phyloP scores from a whole-genome alignment of 306 rosid genomes.

The Vicia villosa region DNA sequence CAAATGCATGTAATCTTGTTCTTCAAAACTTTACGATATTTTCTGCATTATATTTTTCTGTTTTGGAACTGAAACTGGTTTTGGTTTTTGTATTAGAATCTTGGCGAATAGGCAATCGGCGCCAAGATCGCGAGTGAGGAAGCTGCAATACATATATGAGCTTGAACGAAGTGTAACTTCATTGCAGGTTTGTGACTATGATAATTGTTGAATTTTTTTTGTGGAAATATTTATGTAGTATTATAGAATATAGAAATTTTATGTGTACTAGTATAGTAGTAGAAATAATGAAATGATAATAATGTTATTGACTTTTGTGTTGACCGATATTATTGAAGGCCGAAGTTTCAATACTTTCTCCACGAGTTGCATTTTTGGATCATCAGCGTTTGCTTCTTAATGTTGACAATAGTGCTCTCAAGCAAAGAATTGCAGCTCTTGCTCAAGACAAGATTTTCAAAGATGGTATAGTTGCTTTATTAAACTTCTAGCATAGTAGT shows the following conservation, averaged over 20 bases:
- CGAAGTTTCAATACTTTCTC: conserved; percentile 90
- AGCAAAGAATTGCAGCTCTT: conserved; percentile 98
- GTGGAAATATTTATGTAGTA: background rate
- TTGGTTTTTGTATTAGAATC: conserved; percentile 51
- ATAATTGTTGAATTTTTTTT: too few species aligned
- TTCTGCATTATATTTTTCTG: background rate
- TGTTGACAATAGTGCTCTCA: conserved; percentile 95
- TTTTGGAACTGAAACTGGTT: background rate
- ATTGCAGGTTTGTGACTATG: conserved; percentile 60
- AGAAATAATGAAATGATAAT: background rate
- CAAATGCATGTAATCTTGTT: background rate
- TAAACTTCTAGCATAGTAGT: background rate
- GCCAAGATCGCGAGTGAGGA: conserved; percentile 94
- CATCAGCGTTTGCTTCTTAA: conserved; percentile 96
- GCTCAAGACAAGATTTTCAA: conserved; percentile 96
- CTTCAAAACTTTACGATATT: background rate
- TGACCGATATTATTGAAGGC: conserved; percentile 57
- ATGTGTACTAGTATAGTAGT: background rate
- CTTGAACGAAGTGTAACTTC: conserved; percentile 95
- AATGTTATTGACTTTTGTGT: conserved; percentile 22
- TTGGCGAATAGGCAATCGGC: conserved; percentile 98
- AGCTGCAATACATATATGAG: conserved; percentile 94
- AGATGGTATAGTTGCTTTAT: conserved; percentile 51
- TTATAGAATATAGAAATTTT: background rate
- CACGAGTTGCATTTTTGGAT: conserved; percentile 91